Conservation (phyloP, 176 grass and related monocot species). For the Hordeum marinum region DNA sequence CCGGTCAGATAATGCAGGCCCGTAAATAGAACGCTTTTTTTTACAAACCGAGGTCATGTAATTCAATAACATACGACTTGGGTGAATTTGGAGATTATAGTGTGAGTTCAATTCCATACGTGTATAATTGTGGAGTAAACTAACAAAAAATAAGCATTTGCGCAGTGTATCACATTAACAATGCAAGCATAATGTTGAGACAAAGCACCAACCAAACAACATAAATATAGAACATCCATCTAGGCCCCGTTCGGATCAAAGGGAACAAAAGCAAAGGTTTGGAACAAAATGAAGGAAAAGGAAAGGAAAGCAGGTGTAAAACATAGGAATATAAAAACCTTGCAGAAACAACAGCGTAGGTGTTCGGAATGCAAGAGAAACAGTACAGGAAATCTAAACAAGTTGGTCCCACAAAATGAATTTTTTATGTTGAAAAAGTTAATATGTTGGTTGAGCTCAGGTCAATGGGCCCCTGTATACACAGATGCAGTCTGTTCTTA, state of each 20-base stretch:
- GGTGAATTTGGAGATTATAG: neutral
- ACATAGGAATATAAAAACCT: too few relatives aligned
- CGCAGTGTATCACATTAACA: neutral
- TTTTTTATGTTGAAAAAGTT: too few relatives aligned
- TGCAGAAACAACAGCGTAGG: too few relatives aligned
- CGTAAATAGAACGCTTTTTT: neutral
- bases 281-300: too few relatives aligned
- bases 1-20: neutral
- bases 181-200: neutral
- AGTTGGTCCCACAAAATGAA: too few relatives aligned
- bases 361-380: too few relatives aligned
- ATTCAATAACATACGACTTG: neutral
- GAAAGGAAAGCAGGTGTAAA: too few relatives aligned
- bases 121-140: neutral
- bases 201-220: neutral
- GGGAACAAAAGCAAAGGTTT: too few relatives aligned
- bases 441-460: too few relatives aligned
- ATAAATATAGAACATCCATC: constrained; percentile 5
- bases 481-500: too few relatives aligned
- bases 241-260: neutral
- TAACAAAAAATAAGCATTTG: neutral
- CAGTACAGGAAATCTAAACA: too few relatives aligned
- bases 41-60: neutral
- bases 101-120: neutral
- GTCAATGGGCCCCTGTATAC: too few relatives aligned